Evolutionary conservation across 352 stramenopile genomes (phyloP).

Genomic region (Phytophthora boehmeriae): DNA sequence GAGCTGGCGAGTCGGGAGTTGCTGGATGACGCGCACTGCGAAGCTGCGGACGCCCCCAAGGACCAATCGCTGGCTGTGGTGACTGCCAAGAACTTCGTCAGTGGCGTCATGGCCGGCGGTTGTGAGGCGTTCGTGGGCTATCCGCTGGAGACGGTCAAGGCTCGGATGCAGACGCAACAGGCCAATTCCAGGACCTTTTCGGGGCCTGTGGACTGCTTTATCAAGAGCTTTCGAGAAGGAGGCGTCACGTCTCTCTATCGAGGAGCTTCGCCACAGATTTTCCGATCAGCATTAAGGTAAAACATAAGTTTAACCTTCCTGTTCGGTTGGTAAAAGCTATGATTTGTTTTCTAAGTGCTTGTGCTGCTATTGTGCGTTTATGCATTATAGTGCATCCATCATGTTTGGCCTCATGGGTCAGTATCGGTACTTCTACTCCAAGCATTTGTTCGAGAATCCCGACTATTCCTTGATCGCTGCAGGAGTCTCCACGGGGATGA

Average conservation of each 20-base stretch:
- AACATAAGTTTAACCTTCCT: background rate
- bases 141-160: conserved; percentile 72
- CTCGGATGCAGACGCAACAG: conserved; percentile 71
- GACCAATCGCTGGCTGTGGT: conserved; percentile 53
- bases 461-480: conserved; percentile 56
- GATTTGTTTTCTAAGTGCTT: conserved; percentile 7
- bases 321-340: background rate
- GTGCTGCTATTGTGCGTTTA: conserved; percentile 1
- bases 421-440: conserved; percentile 77
- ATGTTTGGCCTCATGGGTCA: conserved; percentile 79
- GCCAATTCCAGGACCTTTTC: conserved; percentile 34
- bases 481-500: conserved; percentile 64
- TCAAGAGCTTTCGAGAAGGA: conserved; percentile 59
- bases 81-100: conserved; percentile 69
- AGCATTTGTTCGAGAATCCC: conserved; percentile 61
- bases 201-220: conserved; percentile 57
- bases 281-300: conserved; percentile 69
- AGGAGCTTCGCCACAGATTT: conserved; percentile 70
- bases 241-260: conserved; percentile 67
- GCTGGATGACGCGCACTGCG: conserved; percentile 12
- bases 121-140: conserved; percentile 71
- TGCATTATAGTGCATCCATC: conserved; percentile 61
- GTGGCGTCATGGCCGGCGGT: conserved; percentile 56
- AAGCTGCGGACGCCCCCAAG: background rate
- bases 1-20: conserved; percentile 31